These are phyloP conservation scores for Deinandra increscens DNA, from an alignment of 129 eudicot genomes.

Conservation along the genomic window DNA sequence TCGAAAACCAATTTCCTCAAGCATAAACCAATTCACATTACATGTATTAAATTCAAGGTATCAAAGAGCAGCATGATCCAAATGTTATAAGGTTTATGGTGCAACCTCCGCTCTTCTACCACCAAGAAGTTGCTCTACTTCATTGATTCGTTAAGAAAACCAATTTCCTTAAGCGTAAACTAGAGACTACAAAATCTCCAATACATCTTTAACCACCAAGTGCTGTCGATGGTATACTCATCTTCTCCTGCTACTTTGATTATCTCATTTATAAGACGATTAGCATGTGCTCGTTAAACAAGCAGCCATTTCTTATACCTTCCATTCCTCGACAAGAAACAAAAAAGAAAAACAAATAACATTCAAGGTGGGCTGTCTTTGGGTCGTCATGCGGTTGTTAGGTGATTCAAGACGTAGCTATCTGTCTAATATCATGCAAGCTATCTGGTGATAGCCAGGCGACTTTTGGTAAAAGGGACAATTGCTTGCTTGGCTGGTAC, in stretches of 20 bases:
- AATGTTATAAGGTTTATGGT: slow-evolving; percentile 10
- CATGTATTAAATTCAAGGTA: neutral
- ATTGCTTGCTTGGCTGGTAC: neutral
- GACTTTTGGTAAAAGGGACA: neutral
- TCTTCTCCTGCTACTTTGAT: slow-evolving; percentile 6
- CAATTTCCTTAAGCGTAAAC: neutral
- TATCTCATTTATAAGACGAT: slow-evolving; percentile 13
- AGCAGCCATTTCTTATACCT: slow-evolving; percentile 3
- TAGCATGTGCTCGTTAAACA: neutral
- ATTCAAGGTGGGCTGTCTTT: slow-evolving; percentile 6
- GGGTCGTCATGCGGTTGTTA: neutral
- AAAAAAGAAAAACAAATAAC: neutral
- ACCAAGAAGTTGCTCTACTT: neutral
- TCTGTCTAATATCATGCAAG: slow-evolving; percentile 1
- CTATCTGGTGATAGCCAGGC: slow-evolving; percentile 9
- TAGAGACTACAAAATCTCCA: neutral
- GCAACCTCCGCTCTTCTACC: neutral
- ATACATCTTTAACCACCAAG: too few species aligned
- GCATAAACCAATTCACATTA: too few species aligned
- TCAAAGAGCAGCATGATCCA: slow-evolving; percentile 7
- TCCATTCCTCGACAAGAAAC: neutral
- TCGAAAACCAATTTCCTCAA: neutral
- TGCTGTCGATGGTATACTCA: neutral
- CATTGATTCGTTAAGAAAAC: neutral
- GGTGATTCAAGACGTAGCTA: neutral